Evolutionary conservation across 2,329 filamentous ascomycete genomes (phyloP).

Genomic region (Paraphaeosphaeria sporulosa): DNA sequence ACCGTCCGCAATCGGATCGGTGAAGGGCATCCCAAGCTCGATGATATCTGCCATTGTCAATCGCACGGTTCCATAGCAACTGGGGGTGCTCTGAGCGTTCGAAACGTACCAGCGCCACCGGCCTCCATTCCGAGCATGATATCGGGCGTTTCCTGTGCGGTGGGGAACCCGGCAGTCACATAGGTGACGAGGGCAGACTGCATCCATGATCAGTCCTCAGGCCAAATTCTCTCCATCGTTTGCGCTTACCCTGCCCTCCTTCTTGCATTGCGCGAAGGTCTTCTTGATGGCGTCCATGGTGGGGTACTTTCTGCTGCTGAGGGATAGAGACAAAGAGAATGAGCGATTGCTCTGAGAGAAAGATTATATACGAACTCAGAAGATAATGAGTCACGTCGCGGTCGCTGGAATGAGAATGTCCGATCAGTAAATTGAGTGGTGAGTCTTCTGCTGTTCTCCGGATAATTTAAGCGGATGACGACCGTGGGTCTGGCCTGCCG

Average conservation of each 20-base stretch:
- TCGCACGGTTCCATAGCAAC: slow-evolving; percentile 8
- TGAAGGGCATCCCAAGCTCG: slow-evolving; percentile 95
- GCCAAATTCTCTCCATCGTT: not conserved
- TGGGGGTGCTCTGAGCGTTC: not conserved
- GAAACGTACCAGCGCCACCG: slow-evolving; percentile 79
- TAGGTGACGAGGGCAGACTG: slow-evolving; percentile 91
- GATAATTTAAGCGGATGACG: slow-evolving; percentile 21
- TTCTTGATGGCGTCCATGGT: slow-evolving; percentile 58
- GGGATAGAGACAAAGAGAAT: not conserved
- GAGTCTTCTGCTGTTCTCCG: slow-evolving; percentile 14
- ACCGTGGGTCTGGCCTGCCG: not conserved
- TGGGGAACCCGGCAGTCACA: slow-evolving; percentile 93
- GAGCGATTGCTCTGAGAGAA: slow-evolving; percentile 2
- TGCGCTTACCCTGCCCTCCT: slow-evolving; percentile 53
- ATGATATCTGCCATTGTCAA: slow-evolving; percentile 74
- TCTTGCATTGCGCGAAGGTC: slow-evolving; percentile 60
- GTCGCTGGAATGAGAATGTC: not conserved
- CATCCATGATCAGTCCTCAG: slow-evolving; percentile 23
- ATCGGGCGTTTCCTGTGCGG: slow-evolving; percentile 79
- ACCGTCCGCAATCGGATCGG: slow-evolving; percentile 96
- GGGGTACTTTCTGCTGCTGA: slow-evolving; percentile 11
- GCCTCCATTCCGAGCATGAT: slow-evolving; percentile 89
- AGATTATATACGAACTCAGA: slow-evolving; percentile 9
- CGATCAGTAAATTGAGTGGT: slow-evolving; percentile 8
- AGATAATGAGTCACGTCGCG: slow-evolving; percentile 16